Percentiles rank a stretch among this genome's conserved stretches.
phyloP scores from a whole-genome alignment of 352 stramenopile genomes.

The Globisporangium nunn region DNA sequence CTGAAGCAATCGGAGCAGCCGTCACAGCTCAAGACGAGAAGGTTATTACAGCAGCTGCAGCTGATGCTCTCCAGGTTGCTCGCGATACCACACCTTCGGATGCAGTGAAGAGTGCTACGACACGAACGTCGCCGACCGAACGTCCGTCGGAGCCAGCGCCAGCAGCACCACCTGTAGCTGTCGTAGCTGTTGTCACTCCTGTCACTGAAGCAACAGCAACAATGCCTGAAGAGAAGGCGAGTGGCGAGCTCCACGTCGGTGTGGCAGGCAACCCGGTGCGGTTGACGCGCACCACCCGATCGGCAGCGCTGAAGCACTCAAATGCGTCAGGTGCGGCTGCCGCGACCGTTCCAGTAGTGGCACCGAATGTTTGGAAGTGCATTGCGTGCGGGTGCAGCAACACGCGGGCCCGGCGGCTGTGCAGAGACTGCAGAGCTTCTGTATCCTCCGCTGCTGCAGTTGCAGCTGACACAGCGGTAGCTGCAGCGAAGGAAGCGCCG shows the following conservation, averaged over 20 bases:
- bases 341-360: slow-evolving; percentile 8
- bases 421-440: slow-evolving; percentile 32
- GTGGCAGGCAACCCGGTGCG: not conserved
- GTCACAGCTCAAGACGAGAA: no score
- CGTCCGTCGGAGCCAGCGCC: no score
- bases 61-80: no score
- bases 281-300: slow-evolving; percentile 6
- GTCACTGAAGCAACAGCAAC: no score
- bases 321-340: slow-evolving; percentile 5
- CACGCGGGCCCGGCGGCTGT: slow-evolving; percentile 31
- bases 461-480: not conserved
- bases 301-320: not conserved
- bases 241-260: slow-evolving; percentile 8
- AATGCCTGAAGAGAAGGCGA: no score
- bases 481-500: not conserved
- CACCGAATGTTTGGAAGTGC: slow-evolving; percentile 41
- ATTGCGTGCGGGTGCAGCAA: slow-evolving; percentile 47
- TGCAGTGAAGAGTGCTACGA: no score
- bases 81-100: no score
- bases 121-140: no score
- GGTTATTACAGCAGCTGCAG: no score
- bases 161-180: no score
- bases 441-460: slow-evolving; percentile 20
- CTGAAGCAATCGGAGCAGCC: no score
- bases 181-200: no score